Evolutionary conservation across 495 filamentous ascomycete species (phyloP), one percentile per base, ranked within the genome.

Genomic region (Trichoderma asperelloides): DNA sequence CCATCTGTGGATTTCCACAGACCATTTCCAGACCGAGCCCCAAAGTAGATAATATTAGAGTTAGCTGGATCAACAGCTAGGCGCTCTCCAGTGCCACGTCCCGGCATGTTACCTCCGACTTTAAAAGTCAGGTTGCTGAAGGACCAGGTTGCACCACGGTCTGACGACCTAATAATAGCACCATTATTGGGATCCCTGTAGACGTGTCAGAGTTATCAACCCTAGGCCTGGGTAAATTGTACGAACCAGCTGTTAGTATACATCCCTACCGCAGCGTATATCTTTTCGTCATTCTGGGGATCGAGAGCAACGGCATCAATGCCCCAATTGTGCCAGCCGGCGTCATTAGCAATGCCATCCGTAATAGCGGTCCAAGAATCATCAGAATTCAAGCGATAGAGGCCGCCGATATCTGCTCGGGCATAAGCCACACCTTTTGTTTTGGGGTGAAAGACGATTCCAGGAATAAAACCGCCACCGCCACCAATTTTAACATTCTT

Each of bases 91-190:
- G 82, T 85, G 23, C 86, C 86, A 30, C 86, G 79, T n/a, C 86
- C 86, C 3, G 85, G 84, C 85, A 87, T 88, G 70, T 88, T 89
- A 0, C 85, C 84, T 7, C 85, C 85, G 60, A 85, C 82, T 69
- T 86, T 85, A 76, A 88, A 88, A 3, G 85, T 76, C 1, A 87
- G 74, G 8, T 73, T 73, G 2, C 77, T 78, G 12, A 70, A 71
- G 3, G 74, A 69, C 78, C 82, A 87, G 2, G 82, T 86, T 8
- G 68, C 73, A 7, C 85, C 85, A 63, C 77, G 75, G 70, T 87
- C 80, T 15, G 72, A 77, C 12, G 78, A 82, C 57, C 77, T 76
- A 45, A 84, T 78, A 60, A 87, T 83, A 55, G 80, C 72, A 28
- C 82, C 84, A 27, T 80, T 77, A 65, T 82, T 85, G 5, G 84